Evolutionary conservation across 2,329 filamentous ascomycete genomes (phyloP).

Genomic region (Teratosphaeriaceae sp.): DNA sequence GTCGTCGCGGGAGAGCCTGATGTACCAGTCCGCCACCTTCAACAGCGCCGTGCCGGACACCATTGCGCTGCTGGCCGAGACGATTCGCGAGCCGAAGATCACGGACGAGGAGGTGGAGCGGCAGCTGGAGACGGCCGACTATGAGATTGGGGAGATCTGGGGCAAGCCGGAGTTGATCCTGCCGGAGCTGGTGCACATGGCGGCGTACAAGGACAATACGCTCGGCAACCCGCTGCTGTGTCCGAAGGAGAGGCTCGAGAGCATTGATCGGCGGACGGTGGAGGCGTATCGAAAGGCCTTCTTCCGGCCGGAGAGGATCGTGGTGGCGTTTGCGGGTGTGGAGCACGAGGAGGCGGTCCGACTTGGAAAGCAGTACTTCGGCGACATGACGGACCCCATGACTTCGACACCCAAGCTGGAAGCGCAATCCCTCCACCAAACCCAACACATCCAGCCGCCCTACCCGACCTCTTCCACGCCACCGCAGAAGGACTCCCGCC

Average conservation of each 20-base stretch:
- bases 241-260: conserved; percentile 69
- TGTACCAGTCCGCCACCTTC: conserved; percentile 99
- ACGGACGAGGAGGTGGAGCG: conserved; percentile 80
- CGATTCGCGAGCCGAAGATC: conserved; percentile 77
- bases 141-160: conserved; percentile 97
- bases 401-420: conserved; percentile 16
- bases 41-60: conserved; percentile 83
- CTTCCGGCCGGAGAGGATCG: conserved; percentile 83
- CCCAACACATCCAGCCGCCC: conserved; percentile 25
- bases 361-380: conserved; percentile 79
- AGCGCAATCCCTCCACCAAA: conserved; percentile 8
- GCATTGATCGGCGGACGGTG: conserved; percentile 69
- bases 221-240: conserved; percentile 90
- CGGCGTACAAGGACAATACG: conserved; percentile 93
- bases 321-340: conserved; percentile 91
- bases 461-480: conserved; percentile 28
- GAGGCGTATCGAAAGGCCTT: conserved; percentile 75
- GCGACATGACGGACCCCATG: conserved; percentile 63
- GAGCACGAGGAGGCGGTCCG: conserved; percentile 72
- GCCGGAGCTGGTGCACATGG: conserved; percentile 90
- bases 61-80: conserved; percentile 81
- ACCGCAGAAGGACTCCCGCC: conserved; percentile 52
- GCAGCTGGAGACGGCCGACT: conserved; percentile 85
- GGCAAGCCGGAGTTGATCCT: conserved; percentile 93
- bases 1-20: conserved; percentile 88